Percentiles rank a stretch among this genome's conserved stretches.
Evolutionary conservation across 2,329 filamentous ascomycete genomes (phyloP).

Genomic region (Lecanicillium sp.): DNA sequence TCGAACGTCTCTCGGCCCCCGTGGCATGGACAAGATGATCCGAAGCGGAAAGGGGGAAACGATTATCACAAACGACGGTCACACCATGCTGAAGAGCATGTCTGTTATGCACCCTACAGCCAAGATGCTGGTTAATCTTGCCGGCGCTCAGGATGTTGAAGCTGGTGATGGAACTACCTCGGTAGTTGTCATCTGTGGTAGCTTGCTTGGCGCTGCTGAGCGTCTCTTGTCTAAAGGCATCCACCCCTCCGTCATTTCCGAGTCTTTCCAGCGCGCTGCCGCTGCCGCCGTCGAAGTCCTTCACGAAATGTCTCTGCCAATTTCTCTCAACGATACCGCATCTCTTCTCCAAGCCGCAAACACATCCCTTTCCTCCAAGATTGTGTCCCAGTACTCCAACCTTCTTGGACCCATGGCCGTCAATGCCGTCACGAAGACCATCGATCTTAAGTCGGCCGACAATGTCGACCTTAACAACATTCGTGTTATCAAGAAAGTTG

Average conservation of each 20-base stretch:
- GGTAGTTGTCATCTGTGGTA: conserved; percentile 95
- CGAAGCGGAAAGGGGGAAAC: conserved; percentile 93
- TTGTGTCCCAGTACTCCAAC: conserved; percentile 94
- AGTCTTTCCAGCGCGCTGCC: conserved; percentile 92
- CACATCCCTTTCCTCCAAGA: conserved; percentile 95
- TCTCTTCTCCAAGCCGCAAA: conserved; percentile 94
- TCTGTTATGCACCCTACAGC: conserved; percentile 98
- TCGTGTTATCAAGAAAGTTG: conserved; percentile 93
- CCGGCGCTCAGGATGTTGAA: conserved; percentile 95
- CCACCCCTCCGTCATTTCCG: conserved; percentile 95
- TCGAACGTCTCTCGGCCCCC: conserved; percentile 87
- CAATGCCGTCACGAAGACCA: conserved; percentile 89
- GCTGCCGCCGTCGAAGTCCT: conserved; percentile 81
- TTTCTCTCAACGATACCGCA: conserved; percentile 77
- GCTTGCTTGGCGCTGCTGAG: conserved; percentile 88
- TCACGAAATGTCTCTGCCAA: conserved; percentile 91
- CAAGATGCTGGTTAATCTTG: conserved; percentile 97
- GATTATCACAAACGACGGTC: conserved; percentile 98
- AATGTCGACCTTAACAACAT: conserved; percentile 97
- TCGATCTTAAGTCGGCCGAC: conserved; percentile 89
- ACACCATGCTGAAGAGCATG: conserved; percentile 99
- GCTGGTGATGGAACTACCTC: conserved; percentile 97
- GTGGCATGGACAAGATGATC: conserved; percentile 99
- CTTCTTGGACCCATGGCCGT: conserved; percentile 96
- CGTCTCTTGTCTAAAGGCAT: conserved; percentile 85